phyloP scores from a whole-genome alignment of 164 flowering plant species.

The Cinnamomum micranthum region DNA sequence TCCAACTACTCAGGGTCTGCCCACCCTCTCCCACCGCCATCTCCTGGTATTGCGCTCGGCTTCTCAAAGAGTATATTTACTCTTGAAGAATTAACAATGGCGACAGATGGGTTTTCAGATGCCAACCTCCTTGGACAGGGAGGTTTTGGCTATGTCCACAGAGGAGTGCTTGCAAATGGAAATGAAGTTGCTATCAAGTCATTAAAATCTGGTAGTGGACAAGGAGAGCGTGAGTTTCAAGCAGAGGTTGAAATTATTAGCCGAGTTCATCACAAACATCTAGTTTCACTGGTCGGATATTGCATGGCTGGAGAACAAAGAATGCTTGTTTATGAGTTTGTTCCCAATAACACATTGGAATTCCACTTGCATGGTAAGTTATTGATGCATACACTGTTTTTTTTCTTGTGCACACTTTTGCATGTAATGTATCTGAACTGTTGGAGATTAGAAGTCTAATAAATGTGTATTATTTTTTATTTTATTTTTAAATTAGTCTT shows the following conservation, averaged over 20 bases:
- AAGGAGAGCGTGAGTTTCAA: slow-evolving; percentile 95
- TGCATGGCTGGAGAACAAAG: slow-evolving; percentile 72
- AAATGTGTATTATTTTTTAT: too few species aligned
- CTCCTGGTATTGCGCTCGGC: slow-evolving; percentile 62
- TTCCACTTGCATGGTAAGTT: slow-evolving; percentile 83
- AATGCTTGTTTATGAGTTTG: slow-evolving; percentile 95
- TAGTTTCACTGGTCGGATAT: slow-evolving; percentile 90
- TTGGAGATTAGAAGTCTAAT: too few species aligned
- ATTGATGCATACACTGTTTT: background rate
- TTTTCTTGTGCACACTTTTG: background rate
- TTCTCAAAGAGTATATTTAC: slow-evolving; percentile 76
- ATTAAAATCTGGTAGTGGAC: slow-evolving; percentile 88
- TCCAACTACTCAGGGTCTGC: slow-evolving; percentile 62
- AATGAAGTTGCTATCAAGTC: slow-evolving; percentile 88
- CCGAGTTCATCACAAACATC: slow-evolving; percentile 94
- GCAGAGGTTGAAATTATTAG: slow-evolving; percentile 97
- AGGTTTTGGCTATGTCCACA: slow-evolving; percentile 97
- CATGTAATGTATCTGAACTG: too few species aligned
- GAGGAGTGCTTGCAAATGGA: slow-evolving; percentile 85
- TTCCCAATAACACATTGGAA: slow-evolving; percentile 86
- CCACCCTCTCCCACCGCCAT: slow-evolving; percentile 55
- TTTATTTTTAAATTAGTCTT: too few species aligned
- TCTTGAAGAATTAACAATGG: slow-evolving; percentile 77
- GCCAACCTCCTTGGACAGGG: slow-evolving; percentile 94
- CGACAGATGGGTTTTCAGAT: slow-evolving; percentile 86